phyloP scores from a whole-genome alignment of 2,329 filamentous ascomycete genomes.

The Cercospora canescens region DNA sequence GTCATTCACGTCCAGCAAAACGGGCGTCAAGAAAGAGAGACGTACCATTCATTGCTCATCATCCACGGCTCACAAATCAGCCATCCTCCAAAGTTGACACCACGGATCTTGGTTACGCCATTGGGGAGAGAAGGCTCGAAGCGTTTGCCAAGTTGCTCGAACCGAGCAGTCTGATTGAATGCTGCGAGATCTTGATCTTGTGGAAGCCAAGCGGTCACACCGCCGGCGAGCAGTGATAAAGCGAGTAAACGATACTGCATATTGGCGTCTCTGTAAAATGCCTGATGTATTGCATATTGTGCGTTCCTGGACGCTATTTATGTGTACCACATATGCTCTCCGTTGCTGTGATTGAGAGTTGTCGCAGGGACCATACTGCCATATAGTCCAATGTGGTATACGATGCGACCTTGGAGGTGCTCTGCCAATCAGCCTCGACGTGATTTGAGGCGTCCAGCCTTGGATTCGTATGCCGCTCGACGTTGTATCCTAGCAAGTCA shows the following conservation, averaged over 20 bases:
- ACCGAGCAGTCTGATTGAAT: slow-evolving; percentile 10
- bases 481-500: neutral
- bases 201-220: slow-evolving; percentile 11
- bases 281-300: neutral
- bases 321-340: neutral
- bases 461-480: neutral
- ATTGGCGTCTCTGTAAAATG: neutral
- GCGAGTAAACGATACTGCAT: slow-evolving; percentile 8
- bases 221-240: slow-evolving; percentile 2
- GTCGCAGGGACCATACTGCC: neutral
- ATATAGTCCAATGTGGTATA: neutral
- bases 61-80: slow-evolving; percentile 10
- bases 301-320: neutral
- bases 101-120: slow-evolving; percentile 13
- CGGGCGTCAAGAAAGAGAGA: neutral
- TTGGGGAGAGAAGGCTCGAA: slow-evolving; percentile 11
- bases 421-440: neutral
- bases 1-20: neutral
- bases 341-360: neutral
- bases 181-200: slow-evolving; percentile 8
- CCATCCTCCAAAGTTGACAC: slow-evolving; percentile 15
- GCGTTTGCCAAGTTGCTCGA: slow-evolving; percentile 8
- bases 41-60: slow-evolving; percentile 7
- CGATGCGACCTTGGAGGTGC: neutral
- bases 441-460: neutral